These are phyloP conservation scores for Zarea fungicola DNA, from an alignment of 2,329 filamentous ascomycete species.

Conservation along the genomic window DNA sequence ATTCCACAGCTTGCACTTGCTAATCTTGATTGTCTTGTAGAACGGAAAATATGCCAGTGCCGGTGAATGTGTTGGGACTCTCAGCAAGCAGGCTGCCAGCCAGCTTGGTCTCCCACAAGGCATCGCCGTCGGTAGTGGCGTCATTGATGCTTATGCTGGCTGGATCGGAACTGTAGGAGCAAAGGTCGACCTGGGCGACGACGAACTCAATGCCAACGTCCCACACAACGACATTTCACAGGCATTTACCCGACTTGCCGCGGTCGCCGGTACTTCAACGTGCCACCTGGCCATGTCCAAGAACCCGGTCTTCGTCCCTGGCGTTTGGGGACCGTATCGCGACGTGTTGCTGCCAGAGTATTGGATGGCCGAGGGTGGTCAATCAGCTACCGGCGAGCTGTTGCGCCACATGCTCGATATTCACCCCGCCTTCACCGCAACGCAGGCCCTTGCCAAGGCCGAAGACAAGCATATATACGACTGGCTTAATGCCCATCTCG, in stretches of 20 bases:
- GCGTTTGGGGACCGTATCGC: slow-evolving; percentile 95
- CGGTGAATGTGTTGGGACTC: slow-evolving; percentile 79
- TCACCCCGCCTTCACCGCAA: slow-evolving; percentile 82
- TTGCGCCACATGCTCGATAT: slow-evolving; percentile 93
- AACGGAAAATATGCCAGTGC: slow-evolving; percentile 89
- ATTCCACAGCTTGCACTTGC: too few species aligned
- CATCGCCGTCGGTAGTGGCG: slow-evolving; percentile 89
- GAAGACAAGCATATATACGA: slow-evolving; percentile 90
- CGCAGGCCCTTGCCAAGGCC: slow-evolving; percentile 70
- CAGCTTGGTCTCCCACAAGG: slow-evolving; percentile 82
- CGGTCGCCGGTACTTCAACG: slow-evolving; percentile 93
- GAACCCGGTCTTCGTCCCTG: slow-evolving; percentile 86
- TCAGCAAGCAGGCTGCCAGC: slow-evolving; percentile 75
- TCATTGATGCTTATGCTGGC: slow-evolving; percentile 96
- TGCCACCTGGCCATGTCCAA: slow-evolving; percentile 96
- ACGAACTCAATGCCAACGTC: slow-evolving; percentile 60
- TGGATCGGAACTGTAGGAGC: slow-evolving; percentile 99
- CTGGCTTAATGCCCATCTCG: slow-evolving; percentile 83
- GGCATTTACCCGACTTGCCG: slow-evolving; percentile 86
- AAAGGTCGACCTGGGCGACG: slow-evolving; percentile 69
- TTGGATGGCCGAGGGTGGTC: slow-evolving; percentile 97
- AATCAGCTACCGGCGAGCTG: slow-evolving; percentile 92
- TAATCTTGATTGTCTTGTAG: too few species aligned
- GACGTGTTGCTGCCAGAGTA: slow-evolving; percentile 87
- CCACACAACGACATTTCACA: slow-evolving; percentile 84